Percentiles rank a stretch among this genome's conserved stretches.
These are phyloP conservation scores for Talaromyces piceae DNA, from an alignment of 2,329 filamentous ascomycete species.

Conservation along the genomic window DNA sequence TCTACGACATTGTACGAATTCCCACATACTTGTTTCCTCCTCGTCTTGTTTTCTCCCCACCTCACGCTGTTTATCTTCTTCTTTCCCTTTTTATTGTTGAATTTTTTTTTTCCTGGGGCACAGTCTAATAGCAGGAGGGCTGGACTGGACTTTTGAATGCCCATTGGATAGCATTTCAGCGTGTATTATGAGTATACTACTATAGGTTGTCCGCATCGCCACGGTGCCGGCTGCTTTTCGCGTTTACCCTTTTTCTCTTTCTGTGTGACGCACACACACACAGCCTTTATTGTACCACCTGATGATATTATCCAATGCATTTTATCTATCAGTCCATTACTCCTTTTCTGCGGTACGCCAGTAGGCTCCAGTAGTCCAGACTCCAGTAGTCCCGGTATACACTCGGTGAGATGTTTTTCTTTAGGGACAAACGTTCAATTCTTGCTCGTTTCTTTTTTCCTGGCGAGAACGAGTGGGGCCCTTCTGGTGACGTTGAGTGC, in stretches of 20 bases:
- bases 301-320: neutral
- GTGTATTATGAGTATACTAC: slow-evolving; percentile 8
- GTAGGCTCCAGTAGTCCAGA: too few relatives aligned
- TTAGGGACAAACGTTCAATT: neutral
- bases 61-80: neutral
- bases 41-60: neutral
- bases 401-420: neutral
- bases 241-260: too few relatives aligned
- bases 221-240: neutral
- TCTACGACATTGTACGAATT: slow-evolving; percentile 32
- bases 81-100: slow-evolving; percentile 2
- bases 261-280: neutral
- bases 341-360: neutral
- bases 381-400: too few relatives aligned
- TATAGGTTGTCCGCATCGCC: neutral
- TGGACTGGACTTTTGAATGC: neutral
- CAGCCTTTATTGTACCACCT: neutral
- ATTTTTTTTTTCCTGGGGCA: slow-evolving; percentile 3
- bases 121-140: neutral
- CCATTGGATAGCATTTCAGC: slow-evolving; percentile 9
- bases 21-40: slow-evolving; percentile 1
- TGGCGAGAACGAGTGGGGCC: neutral
- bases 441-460: neutral
- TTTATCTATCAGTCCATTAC: neutral
- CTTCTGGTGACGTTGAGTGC: neutral